These are phyloP conservation scores for Vanderwaltozyma yarrowii DNA, from an alignment of 805 yeast species.

Conservation along the genomic window DNA sequence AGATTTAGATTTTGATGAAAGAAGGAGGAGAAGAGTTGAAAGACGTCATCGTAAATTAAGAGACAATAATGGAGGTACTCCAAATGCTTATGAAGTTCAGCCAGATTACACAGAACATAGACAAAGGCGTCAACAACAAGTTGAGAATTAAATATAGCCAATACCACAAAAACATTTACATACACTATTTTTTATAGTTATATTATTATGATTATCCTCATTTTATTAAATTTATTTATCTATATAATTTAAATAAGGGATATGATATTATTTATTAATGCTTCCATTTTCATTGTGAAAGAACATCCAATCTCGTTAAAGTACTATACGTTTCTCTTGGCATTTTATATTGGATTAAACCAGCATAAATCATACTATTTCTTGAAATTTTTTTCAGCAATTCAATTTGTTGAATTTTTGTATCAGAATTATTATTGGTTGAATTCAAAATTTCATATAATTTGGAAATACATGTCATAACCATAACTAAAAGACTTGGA, in stretches of 20 bases:
- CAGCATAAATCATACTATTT: slow-evolving; percentile 90
- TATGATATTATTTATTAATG: too few species aligned
- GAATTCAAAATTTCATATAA: slow-evolving; percentile 35
- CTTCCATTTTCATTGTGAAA: too few species aligned
- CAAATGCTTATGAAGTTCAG: slow-evolving; percentile 84
- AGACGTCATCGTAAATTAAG: slow-evolving; percentile 26
- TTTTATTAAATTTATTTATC: too few species aligned
- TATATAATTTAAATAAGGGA: too few species aligned
- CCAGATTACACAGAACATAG: slow-evolving; percentile 42
- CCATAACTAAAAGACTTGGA: slow-evolving; percentile 68
- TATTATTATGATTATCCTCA: too few species aligned
- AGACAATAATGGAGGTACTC: slow-evolving; percentile 32
- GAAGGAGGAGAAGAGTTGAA: slow-evolving; percentile 27
- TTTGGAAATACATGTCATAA: slow-evolving; percentile 67
- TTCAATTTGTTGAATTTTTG: slow-evolving; percentile 43
- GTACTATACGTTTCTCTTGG: slow-evolving; percentile 73
- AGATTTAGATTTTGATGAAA: slow-evolving; percentile 25
- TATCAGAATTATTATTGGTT: slow-evolving; percentile 33
- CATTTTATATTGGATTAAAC: slow-evolving; percentile 89
- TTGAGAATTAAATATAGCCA: too few species aligned
- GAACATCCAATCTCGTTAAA: slow-evolving; percentile 52
- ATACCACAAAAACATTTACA: too few species aligned
- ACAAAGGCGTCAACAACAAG: background rate
- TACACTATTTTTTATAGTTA: too few species aligned
- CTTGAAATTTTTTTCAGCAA: slow-evolving; percentile 56